Base-by-base conservation (phyloP, 2,329 filamentous ascomycete genomes). In the Tolypocladium endophyticum region DNA sequence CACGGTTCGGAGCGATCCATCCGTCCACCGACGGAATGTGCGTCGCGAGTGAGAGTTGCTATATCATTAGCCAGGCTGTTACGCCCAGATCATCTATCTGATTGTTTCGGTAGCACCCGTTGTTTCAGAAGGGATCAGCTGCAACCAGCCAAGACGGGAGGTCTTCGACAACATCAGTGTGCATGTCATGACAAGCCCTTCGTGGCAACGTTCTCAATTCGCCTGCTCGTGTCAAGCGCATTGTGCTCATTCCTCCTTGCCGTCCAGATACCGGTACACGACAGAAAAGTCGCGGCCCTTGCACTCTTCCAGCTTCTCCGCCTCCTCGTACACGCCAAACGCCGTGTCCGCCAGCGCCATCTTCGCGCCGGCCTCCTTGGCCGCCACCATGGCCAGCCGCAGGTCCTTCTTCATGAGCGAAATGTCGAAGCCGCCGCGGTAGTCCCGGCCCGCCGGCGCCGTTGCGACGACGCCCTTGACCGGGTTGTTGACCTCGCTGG, bases 401-500 rank as follows among this genome's bases (percentile, higher is more conserved):
- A 94, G 73, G 70, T 94, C 90, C 75, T 94, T 94, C 71, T 84
- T 85, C 90, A 94, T 93, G 65, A 94, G 74, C 45, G 80, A 80
- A 60, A 93, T 83, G 2, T 88, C 88, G 65, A 93, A 94, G 0
- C 90, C 90, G 54, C 90, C 90, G 23, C 77, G 74, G 67, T 92
- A 99, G 58, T 88, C 92, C 60, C 88, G 80, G 59, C 81, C 83
- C 0, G 92, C 88, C 0, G 93, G 92, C 2, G 90, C 84, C 0
- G 81, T 84, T 62, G 87, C 85, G 28, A 93, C 81, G 0, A 97
- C 92, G 18, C 92, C 92, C 14, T 86, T 86, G 3, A 97, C 92
- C 0, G 94, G 94, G 71, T 97, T 97, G 76, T 99, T 99, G 63
- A 96, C 79, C 75, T 97, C 92, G 68, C 88, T 94, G 1, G 93